phyloP scores from a whole-genome alignment of 140 eudicot genomes.

The Oenanthe javanica region DNA sequence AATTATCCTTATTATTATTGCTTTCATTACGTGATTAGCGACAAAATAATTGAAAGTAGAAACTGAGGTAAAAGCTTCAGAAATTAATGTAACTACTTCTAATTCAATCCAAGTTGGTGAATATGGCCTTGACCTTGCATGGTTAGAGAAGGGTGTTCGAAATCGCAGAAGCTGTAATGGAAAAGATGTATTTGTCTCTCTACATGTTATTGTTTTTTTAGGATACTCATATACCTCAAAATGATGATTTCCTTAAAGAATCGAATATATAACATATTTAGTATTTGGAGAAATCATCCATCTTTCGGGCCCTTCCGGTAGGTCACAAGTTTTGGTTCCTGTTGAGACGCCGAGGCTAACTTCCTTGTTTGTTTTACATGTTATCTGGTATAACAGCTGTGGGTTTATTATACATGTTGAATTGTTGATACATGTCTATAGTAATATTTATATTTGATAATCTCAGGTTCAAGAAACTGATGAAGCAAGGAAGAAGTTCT shows the following conservation, averaged over 20 bases:
- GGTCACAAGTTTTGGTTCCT: too few relatives aligned
- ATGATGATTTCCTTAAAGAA: background rate
- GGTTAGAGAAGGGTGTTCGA: background rate
- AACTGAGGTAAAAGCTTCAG: background rate
- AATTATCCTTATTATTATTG: background rate
- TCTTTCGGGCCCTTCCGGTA: background rate
- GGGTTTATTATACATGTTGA: too few relatives aligned
- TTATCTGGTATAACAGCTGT: too few relatives aligned
- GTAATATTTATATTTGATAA: background rate
- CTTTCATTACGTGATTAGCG: background rate
- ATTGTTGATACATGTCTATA: too few relatives aligned
- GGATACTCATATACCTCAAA: background rate
- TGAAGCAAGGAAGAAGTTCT: slow-evolving; percentile 21
- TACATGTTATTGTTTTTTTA: background rate
- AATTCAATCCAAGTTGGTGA: background rate
- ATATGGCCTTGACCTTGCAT: background rate
- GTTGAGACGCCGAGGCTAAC: too few relatives aligned
- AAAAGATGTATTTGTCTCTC: background rate
- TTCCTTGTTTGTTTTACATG: too few relatives aligned
- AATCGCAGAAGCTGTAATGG: background rate
- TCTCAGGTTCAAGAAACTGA: slow-evolving; percentile 82
- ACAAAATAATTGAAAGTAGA: background rate
- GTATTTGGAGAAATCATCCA: background rate
- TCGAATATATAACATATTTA: background rate
- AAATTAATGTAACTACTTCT: background rate